A percentile compares a stretch with the other conserved stretches of the same genome.
Conservation (phyloP, 169 alveolate genomes). For the Plasmodium gonderi region DNA sequence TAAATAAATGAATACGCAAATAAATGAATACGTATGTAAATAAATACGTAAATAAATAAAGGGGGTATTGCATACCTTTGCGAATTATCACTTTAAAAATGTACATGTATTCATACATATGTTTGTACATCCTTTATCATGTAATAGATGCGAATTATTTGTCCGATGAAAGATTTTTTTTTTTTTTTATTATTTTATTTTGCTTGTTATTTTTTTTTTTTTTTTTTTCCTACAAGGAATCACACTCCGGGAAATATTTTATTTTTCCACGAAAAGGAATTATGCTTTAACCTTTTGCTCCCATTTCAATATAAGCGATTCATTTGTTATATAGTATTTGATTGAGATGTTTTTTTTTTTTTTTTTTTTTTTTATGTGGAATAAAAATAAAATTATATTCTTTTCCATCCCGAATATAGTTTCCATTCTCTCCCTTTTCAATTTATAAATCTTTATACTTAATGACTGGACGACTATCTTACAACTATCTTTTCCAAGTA, state of each 20-base stretch:
- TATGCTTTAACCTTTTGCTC: too few species aligned
- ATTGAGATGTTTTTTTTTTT: not conserved
- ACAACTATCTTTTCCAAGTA: not conserved
- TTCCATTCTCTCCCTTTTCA: not conserved
- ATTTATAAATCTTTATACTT: not conserved
- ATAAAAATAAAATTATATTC: not conserved
- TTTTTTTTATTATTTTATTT: too few species aligned
- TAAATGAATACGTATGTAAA: too few species aligned
- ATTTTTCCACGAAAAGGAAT: too few species aligned
- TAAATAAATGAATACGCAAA: too few species aligned
- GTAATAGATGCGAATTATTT: not conserved
- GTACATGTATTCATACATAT: not conserved
- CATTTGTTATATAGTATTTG: not conserved
- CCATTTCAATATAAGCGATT: too few species aligned
- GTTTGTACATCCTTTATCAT: not conserved
- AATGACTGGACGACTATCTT: not conserved
- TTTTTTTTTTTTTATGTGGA: not conserved
- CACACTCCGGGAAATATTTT: too few species aligned
- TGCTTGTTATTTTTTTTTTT: too few species aligned
- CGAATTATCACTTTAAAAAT: not conserved
- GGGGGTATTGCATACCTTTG: not conserved
- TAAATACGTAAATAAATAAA: not conserved
- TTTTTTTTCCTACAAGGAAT: too few species aligned
- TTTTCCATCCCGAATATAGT: not conserved
- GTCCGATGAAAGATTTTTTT: not conserved